Evolutionary conservation across 2,329 filamentous ascomycete genomes (phyloP).

Genomic region (Xylariales sp.): DNA sequence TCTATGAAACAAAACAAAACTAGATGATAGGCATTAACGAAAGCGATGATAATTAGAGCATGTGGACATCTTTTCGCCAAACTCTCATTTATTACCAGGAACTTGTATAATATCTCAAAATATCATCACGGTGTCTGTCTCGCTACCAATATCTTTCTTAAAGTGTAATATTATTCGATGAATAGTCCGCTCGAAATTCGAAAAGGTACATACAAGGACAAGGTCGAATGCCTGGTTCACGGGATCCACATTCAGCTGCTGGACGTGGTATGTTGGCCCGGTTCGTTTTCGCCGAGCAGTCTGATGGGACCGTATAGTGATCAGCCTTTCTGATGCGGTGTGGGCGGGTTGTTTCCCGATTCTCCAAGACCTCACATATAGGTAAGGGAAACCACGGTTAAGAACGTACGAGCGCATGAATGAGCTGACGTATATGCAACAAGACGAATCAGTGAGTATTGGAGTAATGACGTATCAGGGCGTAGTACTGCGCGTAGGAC

Average conservation of each 20-base stretch:
- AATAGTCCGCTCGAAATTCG: background rate
- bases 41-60: background rate
- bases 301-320: constrained; percentile 9
- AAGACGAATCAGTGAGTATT: constrained; percentile 21
- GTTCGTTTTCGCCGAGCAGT: constrained; percentile 14
- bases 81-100: background rate
- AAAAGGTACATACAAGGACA: background rate
- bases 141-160: background rate
- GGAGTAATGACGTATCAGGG: constrained; percentile 19
- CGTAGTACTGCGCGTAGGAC: background rate
- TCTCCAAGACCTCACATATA: constrained; percentile 14
- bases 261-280: background rate
- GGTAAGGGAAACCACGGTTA: background rate
- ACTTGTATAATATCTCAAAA: background rate
- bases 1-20: background rate
- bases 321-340: constrained; percentile 1
- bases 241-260: background rate
- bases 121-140: background rate
- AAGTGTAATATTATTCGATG: background rate
- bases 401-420: background rate
- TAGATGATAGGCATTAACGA: too few relatives aligned
- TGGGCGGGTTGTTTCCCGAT: background rate
- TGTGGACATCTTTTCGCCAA: background rate
- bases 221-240: background rate
- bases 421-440: constrained; percentile 21